Conservation (phyloP, 495 filamentous ascomycete genomes). For the Neurospora hispaniola region DNA sequence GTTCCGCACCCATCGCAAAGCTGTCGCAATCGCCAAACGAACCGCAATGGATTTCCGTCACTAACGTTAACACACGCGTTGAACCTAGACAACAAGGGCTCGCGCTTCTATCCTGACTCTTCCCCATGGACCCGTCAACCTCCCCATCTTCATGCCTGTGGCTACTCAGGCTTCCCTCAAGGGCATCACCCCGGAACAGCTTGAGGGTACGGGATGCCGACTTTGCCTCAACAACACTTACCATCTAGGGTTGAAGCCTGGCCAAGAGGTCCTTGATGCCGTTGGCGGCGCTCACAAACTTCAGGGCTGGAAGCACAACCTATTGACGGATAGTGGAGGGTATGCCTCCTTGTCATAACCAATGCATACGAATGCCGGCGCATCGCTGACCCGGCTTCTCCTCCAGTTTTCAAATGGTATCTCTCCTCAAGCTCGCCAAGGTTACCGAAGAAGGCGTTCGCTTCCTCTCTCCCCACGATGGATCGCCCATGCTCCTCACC, state of each 20-base stretch:
- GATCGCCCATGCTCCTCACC: slow-evolving; percentile 92
- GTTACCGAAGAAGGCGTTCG: slow-evolving; percentile 93
- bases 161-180: slow-evolving; percentile 97
- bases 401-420: slow-evolving; percentile 94
- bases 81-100: slow-evolving; percentile 78
- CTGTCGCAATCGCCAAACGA: background rate
- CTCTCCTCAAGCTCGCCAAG: slow-evolving; percentile 81
- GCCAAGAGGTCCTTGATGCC: slow-evolving; percentile 73
- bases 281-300: slow-evolving; percentile 88
- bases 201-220: slow-evolving; percentile 78
- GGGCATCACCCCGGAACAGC: slow-evolving; percentile 83
- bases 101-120: slow-evolving; percentile 82
- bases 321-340: slow-evolving; percentile 97
- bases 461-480: slow-evolving; percentile 90
- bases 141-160: slow-evolving; percentile 96
- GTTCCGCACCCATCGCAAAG: background rate
- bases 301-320: slow-evolving; percentile 90
- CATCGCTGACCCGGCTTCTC: slow-evolving; percentile 4
- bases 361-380: background rate
- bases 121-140: slow-evolving; percentile 79
- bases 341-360: slow-evolving; percentile 34
- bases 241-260: slow-evolving; percentile 88
- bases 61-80: background rate
- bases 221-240: slow-evolving; percentile 97
- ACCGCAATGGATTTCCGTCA: background rate